phyloP scores from a whole-genome alignment of 1,139 yeast species.

The Citeromyces siamensis region DNA sequence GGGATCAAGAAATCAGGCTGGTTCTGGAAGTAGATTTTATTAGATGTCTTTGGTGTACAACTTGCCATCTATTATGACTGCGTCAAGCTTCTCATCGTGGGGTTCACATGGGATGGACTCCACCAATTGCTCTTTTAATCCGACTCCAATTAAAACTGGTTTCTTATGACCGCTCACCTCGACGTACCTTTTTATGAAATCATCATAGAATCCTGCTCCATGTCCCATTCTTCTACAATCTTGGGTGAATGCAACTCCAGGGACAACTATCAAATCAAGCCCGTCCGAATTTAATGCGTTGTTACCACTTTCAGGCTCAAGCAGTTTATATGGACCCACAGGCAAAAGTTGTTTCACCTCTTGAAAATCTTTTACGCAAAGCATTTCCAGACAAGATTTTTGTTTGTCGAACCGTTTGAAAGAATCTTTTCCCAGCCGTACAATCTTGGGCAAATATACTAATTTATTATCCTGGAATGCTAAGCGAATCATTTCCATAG shows the following conservation, averaged over 20 bases:
- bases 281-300: slow-evolving; percentile 21
- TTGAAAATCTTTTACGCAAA: slow-evolving; percentile 28
- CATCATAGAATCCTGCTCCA: slow-evolving; percentile 91
- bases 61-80: slow-evolving; percentile 32
- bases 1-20: slow-evolving; percentile 8
- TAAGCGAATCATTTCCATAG: slow-evolving; percentile 31
- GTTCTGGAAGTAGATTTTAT: slow-evolving; percentile 9
- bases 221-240: slow-evolving; percentile 64
- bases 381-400: slow-evolving; percentile 44
- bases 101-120: slow-evolving; percentile 45
- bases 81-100: slow-evolving; percentile 62
- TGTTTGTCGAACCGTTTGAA: slow-evolving; percentile 20
- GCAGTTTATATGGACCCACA: slow-evolving; percentile 51
- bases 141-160: slow-evolving; percentile 53
- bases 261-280: slow-evolving; percentile 65
- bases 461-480: slow-evolving; percentile 27
- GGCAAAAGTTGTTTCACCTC: slow-evolving; percentile 41
- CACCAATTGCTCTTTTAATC: slow-evolving; percentile 58
- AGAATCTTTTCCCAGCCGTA: slow-evolving; percentile 16
- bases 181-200: slow-evolving; percentile 45
- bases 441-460: slow-evolving; percentile 43
- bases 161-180: slow-evolving; percentile 16
- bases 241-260: slow-evolving; percentile 71
- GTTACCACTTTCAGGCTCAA: slow-evolving; percentile 43
- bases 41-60: slow-evolving; percentile 7